Conservation (phyloP, 2,329 filamentous ascomycete species). For the Rasamsonia emersonii region DNA sequence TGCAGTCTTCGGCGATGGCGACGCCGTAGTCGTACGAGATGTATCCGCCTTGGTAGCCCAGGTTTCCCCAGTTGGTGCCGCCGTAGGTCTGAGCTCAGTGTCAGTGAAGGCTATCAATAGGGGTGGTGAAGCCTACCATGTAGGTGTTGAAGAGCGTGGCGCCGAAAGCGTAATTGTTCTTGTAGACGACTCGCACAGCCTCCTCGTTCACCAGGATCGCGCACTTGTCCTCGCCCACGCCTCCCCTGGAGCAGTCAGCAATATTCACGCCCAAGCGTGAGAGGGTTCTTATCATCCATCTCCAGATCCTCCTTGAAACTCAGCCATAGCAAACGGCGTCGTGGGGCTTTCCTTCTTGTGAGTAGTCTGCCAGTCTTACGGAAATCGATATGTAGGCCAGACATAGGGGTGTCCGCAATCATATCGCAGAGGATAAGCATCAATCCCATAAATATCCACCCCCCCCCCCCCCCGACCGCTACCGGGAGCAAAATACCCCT, state of each 20-base stretch:
- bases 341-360: slow-evolving; percentile 16
- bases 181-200: slow-evolving; percentile 72
- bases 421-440: slow-evolving; percentile 16
- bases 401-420: slow-evolving; percentile 15
- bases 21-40: slow-evolving; percentile 55
- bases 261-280: no score
- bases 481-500: slow-evolving; percentile 1
- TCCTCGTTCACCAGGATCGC: slow-evolving; percentile 59
- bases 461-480: slow-evolving; percentile 6
- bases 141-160: slow-evolving; percentile 63
- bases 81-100: slow-evolving; percentile 60
- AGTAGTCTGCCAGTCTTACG: slow-evolving; percentile 13
- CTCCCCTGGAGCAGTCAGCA: no score
- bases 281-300: slow-evolving; percentile 15
- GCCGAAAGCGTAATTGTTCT: slow-evolving; percentile 60
- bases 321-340: slow-evolving; percentile 17
- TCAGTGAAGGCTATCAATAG: no score
- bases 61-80: slow-evolving; percentile 76
- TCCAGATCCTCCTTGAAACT: slow-evolving; percentile 17
- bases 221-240: slow-evolving; percentile 62
- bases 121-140: slow-evolving; percentile 49
- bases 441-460: slow-evolving; percentile 9
- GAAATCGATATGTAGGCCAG: slow-evolving; percentile 15
- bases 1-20: slow-evolving; percentile 60
- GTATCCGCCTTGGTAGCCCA: slow-evolving; percentile 59